phyloP scores from a whole-genome alignment of 2,329 filamentous ascomycete species.

The Cladosporium sp. region DNA sequence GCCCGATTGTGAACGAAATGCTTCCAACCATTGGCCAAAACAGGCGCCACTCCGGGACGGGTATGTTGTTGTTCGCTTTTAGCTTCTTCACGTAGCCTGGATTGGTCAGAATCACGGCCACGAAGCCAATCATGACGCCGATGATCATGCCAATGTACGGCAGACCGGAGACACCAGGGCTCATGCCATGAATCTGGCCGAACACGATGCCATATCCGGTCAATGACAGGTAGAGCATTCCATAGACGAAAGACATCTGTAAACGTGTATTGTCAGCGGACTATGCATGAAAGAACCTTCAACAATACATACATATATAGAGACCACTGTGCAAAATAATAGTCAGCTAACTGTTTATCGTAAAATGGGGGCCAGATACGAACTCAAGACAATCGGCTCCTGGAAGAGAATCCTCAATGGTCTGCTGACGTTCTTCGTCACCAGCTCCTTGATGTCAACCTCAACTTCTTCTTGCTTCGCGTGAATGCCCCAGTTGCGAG shows the following conservation, averaged over 20 bases:
- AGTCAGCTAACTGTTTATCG: background rate
- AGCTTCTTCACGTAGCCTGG: constrained; percentile 29
- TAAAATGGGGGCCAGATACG: background rate
- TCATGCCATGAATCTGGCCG: constrained; percentile 65
- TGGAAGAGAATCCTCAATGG: constrained; percentile 47
- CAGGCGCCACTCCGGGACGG: constrained; percentile 45
- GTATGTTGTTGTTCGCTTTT: constrained; percentile 33
- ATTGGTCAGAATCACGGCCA: constrained; percentile 28
- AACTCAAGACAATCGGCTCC: constrained; percentile 44
- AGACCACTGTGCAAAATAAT: background rate
- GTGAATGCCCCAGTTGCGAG: constrained; percentile 59
- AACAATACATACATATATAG: no score
- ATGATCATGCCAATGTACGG: constrained; percentile 73
- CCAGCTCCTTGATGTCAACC: constrained; percentile 33
- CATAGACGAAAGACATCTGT: constrained; percentile 32
- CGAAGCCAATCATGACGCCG: constrained; percentile 29
- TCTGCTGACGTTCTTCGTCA: constrained; percentile 34
- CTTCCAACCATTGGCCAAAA: constrained; percentile 48
- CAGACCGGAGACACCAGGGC: constrained; percentile 65
- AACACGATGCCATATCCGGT: constrained; percentile 83
- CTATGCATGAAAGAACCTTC: no score
- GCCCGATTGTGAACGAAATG: constrained; percentile 33
- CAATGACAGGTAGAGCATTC: constrained; percentile 77
- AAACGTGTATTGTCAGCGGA: background rate
- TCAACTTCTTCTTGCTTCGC: constrained; percentile 44